Evolutionary conservation across 2,329 filamentous ascomycete genomes (phyloP).

Genomic region (Teratosphaeria epicoccoides): DNA sequence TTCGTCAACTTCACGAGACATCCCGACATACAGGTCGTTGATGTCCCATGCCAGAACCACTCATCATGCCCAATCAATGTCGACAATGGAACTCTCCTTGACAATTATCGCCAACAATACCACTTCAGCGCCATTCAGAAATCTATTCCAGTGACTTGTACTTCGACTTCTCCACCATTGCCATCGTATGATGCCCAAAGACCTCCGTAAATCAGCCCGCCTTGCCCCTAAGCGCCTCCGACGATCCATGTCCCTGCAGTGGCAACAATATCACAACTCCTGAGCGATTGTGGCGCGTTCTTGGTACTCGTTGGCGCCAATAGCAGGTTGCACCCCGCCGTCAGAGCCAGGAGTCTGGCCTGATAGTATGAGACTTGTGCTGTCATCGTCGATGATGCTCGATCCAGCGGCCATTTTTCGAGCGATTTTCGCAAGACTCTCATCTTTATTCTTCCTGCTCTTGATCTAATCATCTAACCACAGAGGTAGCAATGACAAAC

Average conservation of each 20-base stretch:
- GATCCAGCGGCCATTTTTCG: neutral
- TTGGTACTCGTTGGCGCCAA: too few species aligned
- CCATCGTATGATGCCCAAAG: neutral
- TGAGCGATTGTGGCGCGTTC: neutral
- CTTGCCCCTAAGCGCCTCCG: neutral
- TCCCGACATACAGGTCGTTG: too few species aligned
- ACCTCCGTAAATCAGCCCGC: neutral
- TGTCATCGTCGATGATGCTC: neutral
- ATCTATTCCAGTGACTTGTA: neutral
- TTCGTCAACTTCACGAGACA: too few species aligned
- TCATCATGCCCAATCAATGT: neutral
- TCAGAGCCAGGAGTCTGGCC: too few species aligned
- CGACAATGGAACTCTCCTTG: neutral
- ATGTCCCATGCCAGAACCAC: neutral
- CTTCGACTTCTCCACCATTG: neutral
- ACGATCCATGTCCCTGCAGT: neutral
- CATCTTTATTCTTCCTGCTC: neutral
- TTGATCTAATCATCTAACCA: neutral
- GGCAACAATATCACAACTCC: neutral
- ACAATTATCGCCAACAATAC: neutral
- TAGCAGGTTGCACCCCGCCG: too few species aligned
- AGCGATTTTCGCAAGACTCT: neutral
- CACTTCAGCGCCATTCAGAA: neutral
- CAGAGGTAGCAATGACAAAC: neutral
- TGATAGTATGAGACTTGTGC: neutral